Base-by-base conservation (phyloP, 768 basidiomycete species). In the Kwoniella dendrophila region DNA sequence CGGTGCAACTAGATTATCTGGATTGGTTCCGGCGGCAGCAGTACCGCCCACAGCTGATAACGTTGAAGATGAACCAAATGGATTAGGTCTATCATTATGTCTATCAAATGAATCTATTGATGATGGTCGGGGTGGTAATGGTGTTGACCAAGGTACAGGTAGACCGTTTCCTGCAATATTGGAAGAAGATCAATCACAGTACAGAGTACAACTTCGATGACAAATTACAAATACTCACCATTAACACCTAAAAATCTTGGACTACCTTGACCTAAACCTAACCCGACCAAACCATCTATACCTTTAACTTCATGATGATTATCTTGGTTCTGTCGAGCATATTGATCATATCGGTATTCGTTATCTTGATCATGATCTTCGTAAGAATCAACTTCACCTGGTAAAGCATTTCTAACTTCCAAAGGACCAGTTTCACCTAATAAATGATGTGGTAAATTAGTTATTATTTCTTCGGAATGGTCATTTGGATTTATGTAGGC, bases 221-320 rank as follows among this genome's bases (percentile, higher is more conserved):
- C n/a, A 12, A 22, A 27, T n/a, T 10, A 40, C 41, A 50, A 44
- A 8, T 18, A 67, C 66, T 67, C 38, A 71, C 69, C 69, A 49
- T 71, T 61, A n/a, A 71, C 51, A 24, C 69, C 69, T 20, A 71
- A 36, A 27, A 65, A 71, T 38, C 69, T 58, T 3, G 69, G 69
- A 34, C 55, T 44, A 8, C 60, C 54, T 36, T 45, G 34, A 41
- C 45, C 60, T 26, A 56, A 41, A 14, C 60, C 60, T 7, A 62
- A 41, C 4, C 44, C 60, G 12, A 68, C 41, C 18, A 58, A 22
- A 20, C 63, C 45, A 54, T 55, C 44, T 48, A 62, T 40, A 14
- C 60, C 67, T n/a, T 29, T 45, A 16, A 33, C 51, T 26, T 50
- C 62, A 20, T n/a, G n/a, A n/a, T n/a, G n/a, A n/a, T n/a, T n/a